A percentile compares a stretch with the other conserved stretches of the same genome.
Evolutionary conservation across 1,139 yeast genomes (phyloP).

Genomic region (Lodderomyces beijingensis): DNA sequence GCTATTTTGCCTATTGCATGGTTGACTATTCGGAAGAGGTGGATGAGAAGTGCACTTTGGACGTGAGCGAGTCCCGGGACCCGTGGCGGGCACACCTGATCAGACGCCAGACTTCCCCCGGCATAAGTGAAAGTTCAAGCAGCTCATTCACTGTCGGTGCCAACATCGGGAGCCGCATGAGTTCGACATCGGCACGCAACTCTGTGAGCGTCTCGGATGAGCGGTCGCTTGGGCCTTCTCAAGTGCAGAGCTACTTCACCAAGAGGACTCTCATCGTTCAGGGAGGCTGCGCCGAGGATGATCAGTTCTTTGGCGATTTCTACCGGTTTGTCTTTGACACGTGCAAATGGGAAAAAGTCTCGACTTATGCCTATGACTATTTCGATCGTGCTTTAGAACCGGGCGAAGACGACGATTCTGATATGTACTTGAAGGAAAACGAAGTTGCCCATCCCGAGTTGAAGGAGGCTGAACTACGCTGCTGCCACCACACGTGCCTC

Average conservation of each 20-base stretch:
- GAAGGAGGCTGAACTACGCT: constrained; percentile 39
- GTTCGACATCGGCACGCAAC: constrained; percentile 3
- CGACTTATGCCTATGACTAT: constrained; percentile 37
- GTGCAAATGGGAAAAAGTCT: constrained; percentile 31
- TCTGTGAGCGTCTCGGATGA: constrained; percentile 5
- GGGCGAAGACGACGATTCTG: constrained; percentile 26
- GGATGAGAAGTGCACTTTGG: constrained; percentile 20
- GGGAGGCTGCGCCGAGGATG: constrained; percentile 38
- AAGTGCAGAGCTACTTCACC: constrained; percentile 20
- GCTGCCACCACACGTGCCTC: constrained; percentile 41
- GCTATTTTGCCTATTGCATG: constrained; percentile 36
- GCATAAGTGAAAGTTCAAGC: constrained; percentile 6
- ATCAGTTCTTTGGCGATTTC: constrained; percentile 30
- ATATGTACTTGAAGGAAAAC: constrained; percentile 19
- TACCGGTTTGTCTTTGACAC: constrained; percentile 31
- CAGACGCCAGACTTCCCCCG: constrained; percentile 4
- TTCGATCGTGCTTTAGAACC: constrained; percentile 25
- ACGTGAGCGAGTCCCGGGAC: constrained; percentile 5
- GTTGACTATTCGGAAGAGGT: constrained; percentile 18
- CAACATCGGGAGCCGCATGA: constrained; percentile 2
- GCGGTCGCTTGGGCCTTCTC: not conserved
- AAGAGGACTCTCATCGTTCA: constrained; percentile 34
- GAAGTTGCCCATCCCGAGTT: constrained; percentile 26
- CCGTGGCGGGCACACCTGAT: constrained; percentile 7
- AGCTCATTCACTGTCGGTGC: constrained; percentile 2